Evolutionary conservation across 2,329 filamentous ascomycete species (phyloP), one percentile per base, ranked within the genome.

Genomic region (Calonectria hawksworthii): DNA sequence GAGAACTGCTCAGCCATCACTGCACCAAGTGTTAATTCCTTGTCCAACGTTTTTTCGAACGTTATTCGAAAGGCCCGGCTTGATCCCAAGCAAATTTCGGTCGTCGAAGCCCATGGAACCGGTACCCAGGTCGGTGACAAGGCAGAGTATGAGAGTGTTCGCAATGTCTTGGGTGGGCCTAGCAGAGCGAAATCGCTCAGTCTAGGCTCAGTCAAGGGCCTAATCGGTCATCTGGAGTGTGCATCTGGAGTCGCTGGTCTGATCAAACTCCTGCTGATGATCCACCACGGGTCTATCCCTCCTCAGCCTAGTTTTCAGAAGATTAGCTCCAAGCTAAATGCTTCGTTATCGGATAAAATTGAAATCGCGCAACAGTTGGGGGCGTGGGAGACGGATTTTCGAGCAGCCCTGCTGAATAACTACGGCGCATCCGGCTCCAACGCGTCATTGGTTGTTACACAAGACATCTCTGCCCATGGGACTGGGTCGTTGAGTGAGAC

Each of bases 1-100:
- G 86, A 87, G 3, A 83, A 79, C 18, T 81, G n/a, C 36, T 26
- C 52, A 11, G 52, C 52, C 30, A 59, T 59, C 16, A 59, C 52
- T n/a, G 52, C 30, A 7, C 52, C 52, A 34, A 36, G 30, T 16
- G 30, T 23, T 4, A n/a, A 11, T 23, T 59, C 52, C 2, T 23
- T 59, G 52, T 59, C 52, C 18, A 32, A 23, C 10, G 32, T 59
- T 1, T 59, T 59, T 32, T 13, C 30, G 2, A 14, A 8, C 11
- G 52, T 59, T 11, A 59, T 36, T 10, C 18, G 21, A 18, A 59
- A 36, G 21, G 52, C 52, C 5, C 18, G 52, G 7, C 21, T 59
- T n/a, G 30, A 59, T 23, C 52, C 52, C 9, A 59, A 36, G 30
- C 52, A 59, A 6, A 59, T 59, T 5, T 59, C 52, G 2, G 30